Evolutionary conservation across 1,139 yeast species (phyloP), one percentile per base, ranked within the genome.

Genomic region (Kurtzmaniella quercitrusa): DNA sequence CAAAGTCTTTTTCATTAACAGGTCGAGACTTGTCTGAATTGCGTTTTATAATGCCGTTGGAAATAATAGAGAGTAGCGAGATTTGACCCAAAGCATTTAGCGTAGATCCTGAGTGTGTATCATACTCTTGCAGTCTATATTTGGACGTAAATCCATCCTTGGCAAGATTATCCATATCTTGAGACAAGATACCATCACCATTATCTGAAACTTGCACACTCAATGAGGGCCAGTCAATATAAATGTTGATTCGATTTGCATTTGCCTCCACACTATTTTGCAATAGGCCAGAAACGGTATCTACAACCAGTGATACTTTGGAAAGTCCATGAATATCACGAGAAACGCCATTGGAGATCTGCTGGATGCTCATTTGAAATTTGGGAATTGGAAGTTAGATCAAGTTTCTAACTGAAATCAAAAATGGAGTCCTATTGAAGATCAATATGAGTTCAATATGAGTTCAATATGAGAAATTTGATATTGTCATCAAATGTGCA

Each of bases 231-330:
- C 81, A 82, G 54, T 84, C 84, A 9, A 83, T 74, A 15, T 77
- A 61, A 2, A 91, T 71, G 26, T 73, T 80, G n/a, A 91, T 71
- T n/a, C 66, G 56, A 1, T 79, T 65, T 11, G 94, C 77, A 0
- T 75, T 72, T 0, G 96, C 91, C 59, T 89, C 96, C 1, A 88
- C 66, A 12, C 91, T 72, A 63, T 89, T 89, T 56, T 87, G 94
- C 39, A 91, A 60, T 57, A 91, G 65, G 55, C 88, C 96, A 50
- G 82, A 79, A 18, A 88, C 61, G 0, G 88, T 95, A 45, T 50
- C 47, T 7, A 8, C 6, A 30, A 16, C 18, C 48, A 30, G 34
- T 8, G 16, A 12, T 5, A 30, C 17, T 3, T 9, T 3, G 4
- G 18, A 30, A 30, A 30, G 34, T 14, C 34, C 15, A 4, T 14